Evolutionary conservation across 2,329 filamentous ascomycete genomes (phyloP), one percentile per base, ranked within the genome.

Genomic region (Alternaria incomplexa): DNA sequence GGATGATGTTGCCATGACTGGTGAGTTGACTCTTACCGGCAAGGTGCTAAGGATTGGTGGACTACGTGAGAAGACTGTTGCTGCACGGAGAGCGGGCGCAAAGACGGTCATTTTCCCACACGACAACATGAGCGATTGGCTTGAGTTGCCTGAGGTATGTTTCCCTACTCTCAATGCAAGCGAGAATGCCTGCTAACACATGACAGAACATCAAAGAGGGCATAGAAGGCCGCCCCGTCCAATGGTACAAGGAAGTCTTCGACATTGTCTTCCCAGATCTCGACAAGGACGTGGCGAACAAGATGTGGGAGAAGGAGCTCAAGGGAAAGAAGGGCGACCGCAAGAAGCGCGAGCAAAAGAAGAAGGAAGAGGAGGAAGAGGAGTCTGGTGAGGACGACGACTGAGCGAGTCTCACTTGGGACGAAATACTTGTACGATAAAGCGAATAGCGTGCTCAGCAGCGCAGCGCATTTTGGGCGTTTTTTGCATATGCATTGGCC

Each of bases 21-120:
- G 96, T 67, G 96, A 99, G 82, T 85, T 99, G 67, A 99, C 96
- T 2, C 89, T 99, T 56, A 99, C 96, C 1, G 96, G 96, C 58
- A 99, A 99, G 83, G 95, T 99, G 3, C 83, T 99, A 56, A 87
- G 96, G 65, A 99, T 99, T 78, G 96, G 96, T 53, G 96, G 96
- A 0, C 83, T 99, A 71, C 86, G 96, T 50, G 96, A 99, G 84
- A 99, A 99, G 89, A 97, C 96, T 7, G 95, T 99, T 43, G 96
- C 96, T 28, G 96, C 96, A 61, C 88, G 94, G 75, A 87, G 96
- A 67, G 96, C 96, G 22, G 96, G 96, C 58, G 96, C 93, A 74
- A 96, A 91, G 81, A 97, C 89, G 81, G 90, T 99, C 72, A 90
- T 99, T 67, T 99, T 99, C 86, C 96, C 96, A 25, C 88, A 90